phyloP scores from a whole-genome alignment of 306 rosid species.

The Spatholobus suberectus region DNA sequence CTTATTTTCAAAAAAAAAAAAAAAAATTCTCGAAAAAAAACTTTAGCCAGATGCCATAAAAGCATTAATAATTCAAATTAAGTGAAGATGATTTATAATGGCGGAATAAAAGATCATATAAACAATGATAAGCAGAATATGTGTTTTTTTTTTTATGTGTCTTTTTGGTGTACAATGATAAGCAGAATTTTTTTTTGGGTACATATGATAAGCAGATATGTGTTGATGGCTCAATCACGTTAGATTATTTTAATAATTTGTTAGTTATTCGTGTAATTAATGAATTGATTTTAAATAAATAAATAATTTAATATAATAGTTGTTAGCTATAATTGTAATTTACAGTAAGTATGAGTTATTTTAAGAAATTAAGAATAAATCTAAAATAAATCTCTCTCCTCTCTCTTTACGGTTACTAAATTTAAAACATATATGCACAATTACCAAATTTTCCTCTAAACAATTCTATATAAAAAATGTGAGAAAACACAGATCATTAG shows the following conservation, averaged over 20 bases:
- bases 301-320: background rate
- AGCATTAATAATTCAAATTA: too few relatives aligned
- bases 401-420: background rate
- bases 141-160: too few relatives aligned
- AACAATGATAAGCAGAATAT: too few relatives aligned
- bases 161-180: too few relatives aligned
- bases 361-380: background rate
- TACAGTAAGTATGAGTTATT: background rate
- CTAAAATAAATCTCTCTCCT: background rate
- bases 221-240: background rate
- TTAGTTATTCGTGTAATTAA: background rate
- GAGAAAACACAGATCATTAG: background rate
- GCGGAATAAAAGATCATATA: background rate
- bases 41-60: too few relatives aligned
- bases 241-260: background rate
- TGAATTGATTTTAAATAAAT: background rate
- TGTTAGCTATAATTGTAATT: background rate
- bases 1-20: too few relatives aligned
- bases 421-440: background rate
- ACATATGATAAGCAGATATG: too few relatives aligned
- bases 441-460: background rate
- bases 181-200: too few relatives aligned
- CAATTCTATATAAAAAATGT: background rate
- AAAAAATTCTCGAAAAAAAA: too few relatives aligned
- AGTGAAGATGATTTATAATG: background rate